These are phyloP conservation scores for Coemansia sp. DNA, from an alignment of 192 early-diverging fungal species.

Conservation along the genomic window DNA sequence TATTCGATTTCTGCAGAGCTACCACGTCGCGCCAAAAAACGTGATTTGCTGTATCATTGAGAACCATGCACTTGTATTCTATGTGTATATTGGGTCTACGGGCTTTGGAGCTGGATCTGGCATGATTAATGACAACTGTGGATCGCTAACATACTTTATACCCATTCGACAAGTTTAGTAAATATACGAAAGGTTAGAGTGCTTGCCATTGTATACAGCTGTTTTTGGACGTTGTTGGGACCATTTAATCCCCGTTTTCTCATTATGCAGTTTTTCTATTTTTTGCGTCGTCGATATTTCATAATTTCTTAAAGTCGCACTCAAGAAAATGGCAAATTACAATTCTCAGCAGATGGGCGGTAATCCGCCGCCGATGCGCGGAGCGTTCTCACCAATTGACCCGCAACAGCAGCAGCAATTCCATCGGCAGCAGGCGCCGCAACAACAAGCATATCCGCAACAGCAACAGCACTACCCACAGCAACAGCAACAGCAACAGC, in stretches of 20 bases:
- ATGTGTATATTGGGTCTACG: slow-evolving; percentile 48
- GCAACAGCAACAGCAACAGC: slow-evolving; percentile 21
- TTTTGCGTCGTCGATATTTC: no score
- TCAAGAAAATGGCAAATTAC: slow-evolving; percentile 28
- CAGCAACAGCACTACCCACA: slow-evolving; percentile 10
- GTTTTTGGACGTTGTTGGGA: no score
- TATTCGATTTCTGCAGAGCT: slow-evolving; percentile 72
- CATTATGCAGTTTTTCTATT: no score
- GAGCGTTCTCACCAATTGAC: slow-evolving; percentile 49
- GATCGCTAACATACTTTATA: slow-evolving; percentile 48
- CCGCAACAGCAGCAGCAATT: slow-evolving; percentile 39
- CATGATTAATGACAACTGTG: slow-evolving; percentile 38
- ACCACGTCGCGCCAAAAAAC: slow-evolving; percentile 71
- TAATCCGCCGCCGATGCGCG: slow-evolving; percentile 38
- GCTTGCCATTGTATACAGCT: no score
- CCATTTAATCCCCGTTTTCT: no score
- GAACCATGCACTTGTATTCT: slow-evolving; percentile 47
- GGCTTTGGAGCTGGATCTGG: slow-evolving; percentile 23
- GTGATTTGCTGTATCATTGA: slow-evolving; percentile 67
- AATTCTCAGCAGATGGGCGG: slow-evolving; percentile 40
- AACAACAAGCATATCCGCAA: slow-evolving; percentile 10
- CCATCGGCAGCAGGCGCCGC: slow-evolving; percentile 7
- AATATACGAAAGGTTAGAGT: no score
- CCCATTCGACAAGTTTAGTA: slow-evolving; percentile 40
- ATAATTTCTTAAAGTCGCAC: no score